Conservation (phyloP, 495 filamentous ascomycete species). For the Podospora australis region DNA sequence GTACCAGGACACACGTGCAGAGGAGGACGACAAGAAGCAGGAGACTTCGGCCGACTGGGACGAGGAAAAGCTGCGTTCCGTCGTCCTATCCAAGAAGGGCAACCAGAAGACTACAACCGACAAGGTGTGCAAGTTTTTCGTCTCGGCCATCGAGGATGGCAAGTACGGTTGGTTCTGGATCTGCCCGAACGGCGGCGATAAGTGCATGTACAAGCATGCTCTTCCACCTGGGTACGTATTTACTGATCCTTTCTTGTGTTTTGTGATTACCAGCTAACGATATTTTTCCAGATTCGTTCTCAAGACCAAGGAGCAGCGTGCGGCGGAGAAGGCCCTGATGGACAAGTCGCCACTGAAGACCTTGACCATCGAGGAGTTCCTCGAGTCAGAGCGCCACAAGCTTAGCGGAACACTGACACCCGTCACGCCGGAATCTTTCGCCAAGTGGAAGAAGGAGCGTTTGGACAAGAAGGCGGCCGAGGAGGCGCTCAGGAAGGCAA, state of each 20-base stretch:
- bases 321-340: slow-evolving; percentile 92
- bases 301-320: slow-evolving; percentile 95
- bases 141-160: slow-evolving; percentile 93
- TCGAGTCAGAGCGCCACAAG: slow-evolving; percentile 91
- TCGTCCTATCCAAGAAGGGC: slow-evolving; percentile 91
- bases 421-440: slow-evolving; percentile 85
- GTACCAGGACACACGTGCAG: slow-evolving; percentile 79
- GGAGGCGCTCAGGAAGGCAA: slow-evolving; percentile 75
- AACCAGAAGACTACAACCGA: slow-evolving; percentile 95
- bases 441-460: slow-evolving; percentile 90
- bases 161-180: slow-evolving; percentile 99
- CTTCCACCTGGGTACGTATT: slow-evolving; percentile 78
- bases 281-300: slow-evolving; percentile 66
- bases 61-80: slow-evolving; percentile 86
- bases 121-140: slow-evolving; percentile 99
- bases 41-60: slow-evolving; percentile 96
- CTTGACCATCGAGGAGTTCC: slow-evolving; percentile 92
- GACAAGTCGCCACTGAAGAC: slow-evolving; percentile 95
- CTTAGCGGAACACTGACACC: slow-evolving; percentile 85
- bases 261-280: slow-evolving; percentile 21
- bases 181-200: slow-evolving; percentile 93
- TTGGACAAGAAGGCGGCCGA: slow-evolving; percentile 94
- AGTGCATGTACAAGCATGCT: slow-evolving; percentile 97
- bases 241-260: not conserved
- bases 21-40: slow-evolving; percentile 68